Evolutionary conservation across 2,329 filamentous ascomycete species (phyloP), one percentile per base, ranked within the genome.

Genomic region (Phaeosphaeriaceae sp.): DNA sequence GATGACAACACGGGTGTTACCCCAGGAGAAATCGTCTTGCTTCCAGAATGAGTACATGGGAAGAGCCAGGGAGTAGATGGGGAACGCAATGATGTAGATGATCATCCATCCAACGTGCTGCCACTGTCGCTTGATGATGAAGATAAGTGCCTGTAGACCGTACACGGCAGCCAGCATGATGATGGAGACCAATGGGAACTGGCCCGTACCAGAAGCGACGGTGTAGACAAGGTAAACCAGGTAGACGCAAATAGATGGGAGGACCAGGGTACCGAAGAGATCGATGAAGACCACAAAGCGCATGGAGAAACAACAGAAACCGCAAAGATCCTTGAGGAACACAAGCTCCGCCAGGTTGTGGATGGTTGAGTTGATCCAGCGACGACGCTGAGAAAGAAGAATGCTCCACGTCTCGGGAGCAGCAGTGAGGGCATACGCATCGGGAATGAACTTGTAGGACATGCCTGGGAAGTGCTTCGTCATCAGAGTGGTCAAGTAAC

Each of bases 21-120:
- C 95, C 95, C 95, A 99, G 1, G 90, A 90, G 85, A 99, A 99
- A 81, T 99, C 94, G 80, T 99, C 95, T 79, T 97, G 94, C 80
- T 97, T 97, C 95, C 95, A 99, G 89, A 99, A 99, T 0, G 94
- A 97, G 83, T 98, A 99, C 64, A 99, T 82, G 0, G 95, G 95
- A 13, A 99, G 86, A 63, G 96, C 76, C 71, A 99, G 92, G 3
- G 91, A 95, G 83, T 94, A 97, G 69, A 99, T 91, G 0, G 95
- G 95, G 83, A 91, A 97, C 2, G 95, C 95, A n/a, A 96, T 69
- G 63, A 99, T 86, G 81, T 99, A 99, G 75, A 99, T 98, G 66
- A 99, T 90, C 94, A 99, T 98, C 95, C 95, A 99, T 68, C 95
- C 95, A 61, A 99, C 88, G 75, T 98, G 94, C 77, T 99, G 94